phyloP scores from a whole-genome alignment of 352 stramenopile species.

The Lagenidium sp. region DNA sequence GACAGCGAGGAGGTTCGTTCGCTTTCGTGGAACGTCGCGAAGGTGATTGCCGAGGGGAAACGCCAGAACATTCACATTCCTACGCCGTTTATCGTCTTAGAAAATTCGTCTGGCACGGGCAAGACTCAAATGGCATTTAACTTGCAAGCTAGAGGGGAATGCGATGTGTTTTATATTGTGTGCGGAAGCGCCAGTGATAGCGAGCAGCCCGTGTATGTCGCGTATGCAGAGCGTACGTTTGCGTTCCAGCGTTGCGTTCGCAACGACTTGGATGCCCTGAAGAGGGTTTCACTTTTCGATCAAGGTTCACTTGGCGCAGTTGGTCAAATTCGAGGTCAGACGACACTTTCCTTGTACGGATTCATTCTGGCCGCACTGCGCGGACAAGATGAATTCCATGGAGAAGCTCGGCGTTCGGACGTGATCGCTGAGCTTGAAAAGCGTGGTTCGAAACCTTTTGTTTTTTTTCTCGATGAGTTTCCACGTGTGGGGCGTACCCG shows the following conservation, averaged over 20 bases:
- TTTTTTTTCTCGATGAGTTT: not conserved
- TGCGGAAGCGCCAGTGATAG: not conserved
- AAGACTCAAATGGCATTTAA: constrained; percentile 19
- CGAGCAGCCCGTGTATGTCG: not conserved
- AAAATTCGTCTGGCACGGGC: constrained; percentile 10
- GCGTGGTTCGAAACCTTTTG: not conserved
- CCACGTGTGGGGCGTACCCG: no score
- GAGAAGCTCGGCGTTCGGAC: not conserved
- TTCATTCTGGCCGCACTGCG: no score
- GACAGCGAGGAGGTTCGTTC: no score
- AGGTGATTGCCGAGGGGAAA: no score
- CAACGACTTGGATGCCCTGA: not conserved
- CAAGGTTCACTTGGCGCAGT: no score
- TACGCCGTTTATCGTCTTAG: constrained; percentile 7
- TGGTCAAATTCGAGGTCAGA: no score
- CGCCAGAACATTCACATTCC: no score
- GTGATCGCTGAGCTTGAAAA: not conserved
- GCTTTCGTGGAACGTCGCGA: no score
- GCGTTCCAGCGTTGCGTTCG: not conserved
- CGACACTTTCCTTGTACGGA: no score
- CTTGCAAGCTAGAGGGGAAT: constrained; percentile 1
- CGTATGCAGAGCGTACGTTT: not conserved
- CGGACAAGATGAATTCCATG: not conserved
- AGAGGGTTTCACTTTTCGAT: no score
- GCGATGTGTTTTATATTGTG: constrained; percentile 4